Conservation (phyloP, 176 grass and related monocot genomes). For the Alloteropsis semialata region DNA sequence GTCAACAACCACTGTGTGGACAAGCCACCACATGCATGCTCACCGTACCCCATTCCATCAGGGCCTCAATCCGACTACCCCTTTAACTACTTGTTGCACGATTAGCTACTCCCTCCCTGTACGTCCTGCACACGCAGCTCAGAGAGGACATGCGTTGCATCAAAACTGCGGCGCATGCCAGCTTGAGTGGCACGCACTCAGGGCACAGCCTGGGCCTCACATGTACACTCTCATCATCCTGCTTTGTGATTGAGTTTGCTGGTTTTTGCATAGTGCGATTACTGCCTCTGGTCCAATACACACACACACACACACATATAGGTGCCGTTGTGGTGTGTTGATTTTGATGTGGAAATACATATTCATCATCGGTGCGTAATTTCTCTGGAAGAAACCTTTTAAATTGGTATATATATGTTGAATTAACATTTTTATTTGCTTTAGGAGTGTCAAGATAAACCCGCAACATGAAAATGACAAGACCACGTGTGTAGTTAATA, state of each 20-base stretch:
- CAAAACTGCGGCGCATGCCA: conserved; percentile 28
- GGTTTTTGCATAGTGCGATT: background rate
- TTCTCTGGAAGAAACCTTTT: background rate
- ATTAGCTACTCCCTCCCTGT: conserved; percentile 14
- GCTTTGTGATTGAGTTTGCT: background rate
- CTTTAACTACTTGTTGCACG: background rate
- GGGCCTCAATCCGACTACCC: background rate
- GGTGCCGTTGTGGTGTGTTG: background rate
- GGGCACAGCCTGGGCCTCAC: conserved; percentile 10
- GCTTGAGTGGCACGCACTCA: conserved; percentile 42
- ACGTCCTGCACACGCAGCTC: conserved; percentile 15
- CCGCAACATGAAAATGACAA: background rate
- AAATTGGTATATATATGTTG: background rate
- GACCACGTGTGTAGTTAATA: background rate
- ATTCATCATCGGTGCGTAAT: background rate
- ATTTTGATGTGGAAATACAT: background rate
- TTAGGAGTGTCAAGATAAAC: background rate
- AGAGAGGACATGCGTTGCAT: conserved; percentile 16
- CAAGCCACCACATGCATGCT: conserved; percentile 20
- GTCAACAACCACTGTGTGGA: conserved; percentile 16
- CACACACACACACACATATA: no score
- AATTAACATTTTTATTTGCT: background rate
- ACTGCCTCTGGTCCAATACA: background rate
- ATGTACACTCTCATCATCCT: conserved; percentile 4
- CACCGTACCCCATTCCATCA: background rate